Percentiles rank a stretch among this genome's conserved stretches.
Conservation (phyloP, 169 alveolate species). For the Plasmodium yoelii region DNA sequence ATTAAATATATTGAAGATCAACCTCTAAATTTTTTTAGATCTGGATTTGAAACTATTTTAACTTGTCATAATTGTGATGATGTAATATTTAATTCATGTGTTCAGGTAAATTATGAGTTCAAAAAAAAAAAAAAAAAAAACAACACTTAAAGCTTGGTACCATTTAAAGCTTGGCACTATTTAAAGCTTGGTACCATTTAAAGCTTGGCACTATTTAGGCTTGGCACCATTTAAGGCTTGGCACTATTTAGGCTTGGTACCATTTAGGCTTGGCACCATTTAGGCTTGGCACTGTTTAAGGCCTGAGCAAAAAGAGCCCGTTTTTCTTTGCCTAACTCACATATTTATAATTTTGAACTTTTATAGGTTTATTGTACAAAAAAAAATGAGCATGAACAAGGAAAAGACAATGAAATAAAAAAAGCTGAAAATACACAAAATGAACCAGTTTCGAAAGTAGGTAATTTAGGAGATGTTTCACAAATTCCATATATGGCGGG, state of each 20-base stretch:
- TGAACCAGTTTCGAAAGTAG: not conserved
- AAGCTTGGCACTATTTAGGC: too few species aligned
- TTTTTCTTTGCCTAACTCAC: not conserved
- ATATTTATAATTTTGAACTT: not conserved
- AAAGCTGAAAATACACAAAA: not conserved
- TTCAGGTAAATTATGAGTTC: constrained; percentile 28
- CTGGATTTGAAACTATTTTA: constrained; percentile 64
- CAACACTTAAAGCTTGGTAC: not conserved
- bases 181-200: too few species aligned
- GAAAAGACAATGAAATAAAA: not conserved
- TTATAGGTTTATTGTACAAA: constrained; percentile 68
- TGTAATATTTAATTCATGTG: constrained; percentile 63
- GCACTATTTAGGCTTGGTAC: too few species aligned
- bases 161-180: too few species aligned
- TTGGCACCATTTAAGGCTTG: too few species aligned
- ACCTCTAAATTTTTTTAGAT: constrained; percentile 61
- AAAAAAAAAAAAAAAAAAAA: not conserved
- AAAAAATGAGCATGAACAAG: not conserved
- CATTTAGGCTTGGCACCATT: too few species aligned
- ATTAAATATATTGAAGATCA: constrained; percentile 41
- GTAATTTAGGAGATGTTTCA: not conserved
- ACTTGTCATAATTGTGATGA: constrained; percentile 52
- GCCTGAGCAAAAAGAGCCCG: too few species aligned
- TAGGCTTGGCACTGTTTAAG: too few species aligned
- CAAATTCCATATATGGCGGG: not conserved